Evolutionary conservation across 768 basidiomycete species (phyloP).

Genomic region (Xerocomellus chrysenteron): DNA sequence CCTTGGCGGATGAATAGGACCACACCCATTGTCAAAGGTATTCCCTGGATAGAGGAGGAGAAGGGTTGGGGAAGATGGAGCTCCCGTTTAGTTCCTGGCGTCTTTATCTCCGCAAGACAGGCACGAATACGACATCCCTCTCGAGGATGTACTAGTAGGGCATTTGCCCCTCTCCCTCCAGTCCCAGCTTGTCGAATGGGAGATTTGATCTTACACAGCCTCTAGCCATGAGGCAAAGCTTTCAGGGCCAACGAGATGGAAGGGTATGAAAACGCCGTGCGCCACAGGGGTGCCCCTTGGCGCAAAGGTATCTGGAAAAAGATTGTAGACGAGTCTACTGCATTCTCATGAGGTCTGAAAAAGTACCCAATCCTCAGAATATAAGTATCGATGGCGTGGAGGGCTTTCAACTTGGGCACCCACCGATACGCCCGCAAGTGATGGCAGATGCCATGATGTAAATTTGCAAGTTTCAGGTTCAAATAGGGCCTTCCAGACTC

Average conservation of each 20-base stretch:
- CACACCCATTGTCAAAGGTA: constrained; percentile 9
- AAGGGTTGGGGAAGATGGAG: neutral
- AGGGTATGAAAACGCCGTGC: neutral
- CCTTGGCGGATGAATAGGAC: constrained; percentile 16
- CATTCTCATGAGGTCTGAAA: neutral
- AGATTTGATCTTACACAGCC: neutral
- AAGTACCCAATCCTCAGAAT: neutral
- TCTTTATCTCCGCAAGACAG: constrained; percentile 13
- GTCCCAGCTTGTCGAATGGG: neutral
- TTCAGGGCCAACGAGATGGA: neutral
- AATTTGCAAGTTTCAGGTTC: neutral
- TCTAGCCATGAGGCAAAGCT: neutral
- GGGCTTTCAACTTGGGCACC: neutral
- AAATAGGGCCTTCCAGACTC: neutral
- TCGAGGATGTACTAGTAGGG: neutral
- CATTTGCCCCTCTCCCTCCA: neutral
- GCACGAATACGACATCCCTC: neutral
- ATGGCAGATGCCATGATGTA: neutral
- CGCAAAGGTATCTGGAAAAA: neutral
- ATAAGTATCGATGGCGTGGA: neutral
- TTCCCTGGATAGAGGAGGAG: neutral
- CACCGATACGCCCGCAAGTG: neutral
- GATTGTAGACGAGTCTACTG: neutral
- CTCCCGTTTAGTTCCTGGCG: neutral
- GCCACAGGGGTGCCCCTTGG: neutral